Conservation (phyloP, 192 early-diverging fungal species). For the Umbelopsis sp. region DNA sequence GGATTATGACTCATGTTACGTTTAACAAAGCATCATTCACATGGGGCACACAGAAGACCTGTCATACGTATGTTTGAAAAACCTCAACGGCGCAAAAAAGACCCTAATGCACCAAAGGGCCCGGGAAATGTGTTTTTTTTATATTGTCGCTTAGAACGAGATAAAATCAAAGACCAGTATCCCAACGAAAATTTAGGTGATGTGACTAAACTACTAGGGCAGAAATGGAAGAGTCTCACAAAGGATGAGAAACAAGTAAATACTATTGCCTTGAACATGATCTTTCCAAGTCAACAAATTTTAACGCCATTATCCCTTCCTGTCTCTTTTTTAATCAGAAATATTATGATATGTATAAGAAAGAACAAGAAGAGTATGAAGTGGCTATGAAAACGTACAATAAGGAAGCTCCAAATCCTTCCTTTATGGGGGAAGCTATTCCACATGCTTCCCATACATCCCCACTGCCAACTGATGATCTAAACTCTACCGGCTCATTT, state of each 20-base stretch:
- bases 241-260: constrained; percentile 44
- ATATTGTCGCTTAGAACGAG: constrained; percentile 43
- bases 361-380: constrained; percentile 40
- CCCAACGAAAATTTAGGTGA: constrained; percentile 40
- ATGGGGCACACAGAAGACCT: neutral
- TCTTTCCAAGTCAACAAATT: neutral
- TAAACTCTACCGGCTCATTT: neutral
- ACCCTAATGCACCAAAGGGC: constrained; percentile 48
- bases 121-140: constrained; percentile 48
- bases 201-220: constrained; percentile 43
- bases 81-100: constrained; percentile 38
- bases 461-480: neutral
- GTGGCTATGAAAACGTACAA: constrained; percentile 38
- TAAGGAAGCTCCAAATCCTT: constrained; percentile 1
- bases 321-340: constrained; percentile 25
- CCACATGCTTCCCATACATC: neutral
- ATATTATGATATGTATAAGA: constrained; percentile 38
- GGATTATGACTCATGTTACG: neutral
- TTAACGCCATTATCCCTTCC: neutral
- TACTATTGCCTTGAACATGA: neutral
- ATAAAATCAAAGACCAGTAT: constrained; percentile 47
- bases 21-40: neutral
- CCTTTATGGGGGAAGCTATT: neutral
- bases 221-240: constrained; percentile 44
- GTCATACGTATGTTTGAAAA: constrained; percentile 22